phyloP scores from a whole-genome alignment of 2,329 filamentous ascomycete genomes.

The Fusarium marasasianum region DNA sequence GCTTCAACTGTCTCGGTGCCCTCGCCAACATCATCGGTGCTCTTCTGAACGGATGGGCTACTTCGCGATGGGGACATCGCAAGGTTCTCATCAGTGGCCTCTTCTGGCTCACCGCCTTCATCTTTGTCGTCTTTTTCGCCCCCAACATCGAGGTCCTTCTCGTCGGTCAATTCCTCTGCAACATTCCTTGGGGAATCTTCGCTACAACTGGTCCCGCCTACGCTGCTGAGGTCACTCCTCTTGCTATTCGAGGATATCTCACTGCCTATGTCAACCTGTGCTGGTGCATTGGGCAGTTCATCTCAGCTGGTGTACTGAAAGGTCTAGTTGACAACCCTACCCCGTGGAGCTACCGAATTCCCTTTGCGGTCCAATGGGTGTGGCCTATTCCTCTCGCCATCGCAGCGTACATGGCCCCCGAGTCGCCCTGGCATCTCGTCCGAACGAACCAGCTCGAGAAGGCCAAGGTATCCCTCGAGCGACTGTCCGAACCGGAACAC shows the following conservation, averaged over 20 bases:
- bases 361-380: slow-evolving; percentile 54
- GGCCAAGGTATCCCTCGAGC: slow-evolving; percentile 45
- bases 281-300: slow-evolving; percentile 55
- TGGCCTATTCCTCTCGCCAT: slow-evolving; percentile 50
- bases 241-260: slow-evolving; percentile 54
- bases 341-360: slow-evolving; percentile 52
- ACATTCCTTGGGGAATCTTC: slow-evolving; percentile 58
- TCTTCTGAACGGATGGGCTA: slow-evolving; percentile 54
- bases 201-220: slow-evolving; percentile 55
- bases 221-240: slow-evolving; percentile 55
- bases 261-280: slow-evolving; percentile 57
- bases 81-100: slow-evolving; percentile 55
- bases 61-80: slow-evolving; percentile 55
- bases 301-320: slow-evolving; percentile 53
- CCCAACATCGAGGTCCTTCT: slow-evolving; percentile 54
- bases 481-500: slow-evolving; percentile 46
- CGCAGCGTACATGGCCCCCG: slow-evolving; percentile 47
- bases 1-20: slow-evolving; percentile 51
- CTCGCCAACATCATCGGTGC: slow-evolving; percentile 52
- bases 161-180: slow-evolving; percentile 58
- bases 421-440: slow-evolving; percentile 52
- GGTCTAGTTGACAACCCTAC: slow-evolving; percentile 49
- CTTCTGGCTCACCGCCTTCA: slow-evolving; percentile 53
- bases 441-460: slow-evolving; percentile 46
- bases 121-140: slow-evolving; percentile 62